Evolutionary conservation across 75 land plant species (phyloP).

Genomic region (Sequoiadendron giganteum): DNA sequence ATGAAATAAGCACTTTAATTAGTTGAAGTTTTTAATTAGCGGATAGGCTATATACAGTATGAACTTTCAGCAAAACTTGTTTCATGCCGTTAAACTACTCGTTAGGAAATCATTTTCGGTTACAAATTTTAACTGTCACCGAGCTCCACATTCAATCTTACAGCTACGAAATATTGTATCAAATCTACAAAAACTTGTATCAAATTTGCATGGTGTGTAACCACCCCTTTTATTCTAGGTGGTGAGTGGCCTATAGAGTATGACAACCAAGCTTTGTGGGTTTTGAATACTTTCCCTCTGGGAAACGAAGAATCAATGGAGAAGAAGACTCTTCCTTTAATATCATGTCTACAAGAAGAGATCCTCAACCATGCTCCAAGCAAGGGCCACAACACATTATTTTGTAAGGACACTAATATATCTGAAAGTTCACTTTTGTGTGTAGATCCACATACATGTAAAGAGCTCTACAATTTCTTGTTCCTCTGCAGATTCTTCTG

Average conservation of each 20-base stretch:
- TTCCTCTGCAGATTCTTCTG: slow-evolving; percentile 52
- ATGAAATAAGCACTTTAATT: too few relatives aligned
- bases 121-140: too few relatives aligned
- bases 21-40: too few relatives aligned
- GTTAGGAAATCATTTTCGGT: too few relatives aligned
- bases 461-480: slow-evolving; percentile 34
- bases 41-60: too few relatives aligned
- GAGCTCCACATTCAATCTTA: too few relatives aligned
- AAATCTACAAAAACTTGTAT: neutral
- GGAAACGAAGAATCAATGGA: neutral
- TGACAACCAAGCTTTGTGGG: slow-evolving; percentile 30
- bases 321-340: slow-evolving; percentile 20
- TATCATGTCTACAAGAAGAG: slow-evolving; percentile 42
- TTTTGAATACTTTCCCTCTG: slow-evolving; percentile 34
- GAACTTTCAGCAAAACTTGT: too few relatives aligned
- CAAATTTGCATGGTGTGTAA: slow-evolving; percentile 16
- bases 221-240: slow-evolving; percentile 29
- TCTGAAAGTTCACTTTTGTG: slow-evolving; percentile 18
- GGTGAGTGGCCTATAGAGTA: slow-evolving; percentile 12
- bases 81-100: too few relatives aligned
- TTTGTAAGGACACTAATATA: slow-evolving; percentile 5
- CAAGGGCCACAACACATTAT: slow-evolving; percentile 11
- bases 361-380: slow-evolving; percentile 32
- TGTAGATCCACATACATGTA: slow-evolving; percentile 21
- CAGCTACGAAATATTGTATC: too few relatives aligned